These are phyloP conservation scores for Hypoxylon rubiginosum DNA, from an alignment of 2,329 filamentous ascomycete species.

Conservation along the genomic window DNA sequence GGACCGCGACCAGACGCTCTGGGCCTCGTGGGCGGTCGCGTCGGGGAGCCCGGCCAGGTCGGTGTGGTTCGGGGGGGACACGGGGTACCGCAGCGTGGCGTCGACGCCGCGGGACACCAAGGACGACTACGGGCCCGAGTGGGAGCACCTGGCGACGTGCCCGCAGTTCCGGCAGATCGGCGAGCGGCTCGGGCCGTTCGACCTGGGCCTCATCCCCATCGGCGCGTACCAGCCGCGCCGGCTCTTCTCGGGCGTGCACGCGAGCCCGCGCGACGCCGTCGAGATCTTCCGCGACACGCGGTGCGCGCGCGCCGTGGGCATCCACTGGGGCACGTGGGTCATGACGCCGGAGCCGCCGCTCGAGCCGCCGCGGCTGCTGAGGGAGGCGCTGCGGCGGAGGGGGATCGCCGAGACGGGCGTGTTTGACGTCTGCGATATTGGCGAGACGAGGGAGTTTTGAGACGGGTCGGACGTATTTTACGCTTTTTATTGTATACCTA, in stretches of 20 bases:
- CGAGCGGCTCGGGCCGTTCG: conserved; percentile 83
- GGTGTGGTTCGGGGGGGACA: conserved; percentile 93
- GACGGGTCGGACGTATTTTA: too few relatives aligned
- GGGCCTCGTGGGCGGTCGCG: conserved; percentile 86
- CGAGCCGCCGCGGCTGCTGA: conserved; percentile 82
- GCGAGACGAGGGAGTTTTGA: conserved; percentile 83
- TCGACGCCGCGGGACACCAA: conserved; percentile 67
- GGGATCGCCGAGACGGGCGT: conserved; percentile 77
- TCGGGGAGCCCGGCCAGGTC: conserved; percentile 74
- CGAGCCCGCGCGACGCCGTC: conserved; percentile 87
- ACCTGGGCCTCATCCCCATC: conserved; percentile 92
- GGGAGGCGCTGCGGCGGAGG: conserved; percentile 76
- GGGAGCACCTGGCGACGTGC: conserved; percentile 76
- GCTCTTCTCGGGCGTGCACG: conserved; percentile 85
- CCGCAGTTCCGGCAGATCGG: conserved; percentile 91
- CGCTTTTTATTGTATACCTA: too few relatives aligned
- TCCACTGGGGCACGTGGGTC: conserved; percentile 95
- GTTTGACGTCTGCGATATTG: conserved; percentile 88
- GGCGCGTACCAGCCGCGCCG: conserved; percentile 83
- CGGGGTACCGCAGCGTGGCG: conserved; percentile 86
- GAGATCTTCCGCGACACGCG: conserved; percentile 89
- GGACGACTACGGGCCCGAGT: conserved; percentile 80
- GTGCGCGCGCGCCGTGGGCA: conserved; percentile 83
- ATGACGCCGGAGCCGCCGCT: conserved; percentile 87
- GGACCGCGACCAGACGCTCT: conserved; percentile 83